These are phyloP conservation scores for Xylaria sp. DNA, from an alignment of 495 filamentous ascomycete genomes.

Conservation along the genomic window DNA sequence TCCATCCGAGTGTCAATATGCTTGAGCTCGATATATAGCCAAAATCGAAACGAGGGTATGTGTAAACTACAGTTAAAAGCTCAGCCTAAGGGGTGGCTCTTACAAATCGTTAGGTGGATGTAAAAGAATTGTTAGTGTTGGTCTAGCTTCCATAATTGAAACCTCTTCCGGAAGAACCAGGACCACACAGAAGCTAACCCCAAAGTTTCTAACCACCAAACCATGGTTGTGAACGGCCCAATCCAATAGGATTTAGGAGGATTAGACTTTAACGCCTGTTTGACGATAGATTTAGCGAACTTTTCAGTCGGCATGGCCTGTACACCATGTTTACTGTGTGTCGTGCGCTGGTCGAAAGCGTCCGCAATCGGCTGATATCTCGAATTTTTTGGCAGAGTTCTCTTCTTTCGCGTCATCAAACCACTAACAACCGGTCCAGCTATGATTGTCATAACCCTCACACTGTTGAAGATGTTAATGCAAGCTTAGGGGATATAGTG, in stretches of 20 bases:
- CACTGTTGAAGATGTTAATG: neutral
- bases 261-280: neutral
- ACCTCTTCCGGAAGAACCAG: conserved; percentile 2
- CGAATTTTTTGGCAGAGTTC: neutral
- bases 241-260: neutral
- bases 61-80: neutral
- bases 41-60: too few species aligned
- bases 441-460: neutral
- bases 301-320: neutral
- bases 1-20: too few species aligned
- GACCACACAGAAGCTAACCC: conserved; percentile 1
- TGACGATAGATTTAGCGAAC: neutral
- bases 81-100: neutral
- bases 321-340: neutral
- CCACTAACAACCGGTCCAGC: neutral
- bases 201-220: conserved; percentile 38
- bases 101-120: neutral
- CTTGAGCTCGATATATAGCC: too few species aligned
- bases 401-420: neutral
- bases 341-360: neutral
- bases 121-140: neutral
- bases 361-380: neutral
- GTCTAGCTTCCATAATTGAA: conserved; percentile 3
- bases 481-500: neutral
- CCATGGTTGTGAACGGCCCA: conserved; percentile 56